Evolutionary conservation across 2,329 filamentous ascomycete species (phyloP).

Genomic region (Aspergillus intermedius): DNA sequence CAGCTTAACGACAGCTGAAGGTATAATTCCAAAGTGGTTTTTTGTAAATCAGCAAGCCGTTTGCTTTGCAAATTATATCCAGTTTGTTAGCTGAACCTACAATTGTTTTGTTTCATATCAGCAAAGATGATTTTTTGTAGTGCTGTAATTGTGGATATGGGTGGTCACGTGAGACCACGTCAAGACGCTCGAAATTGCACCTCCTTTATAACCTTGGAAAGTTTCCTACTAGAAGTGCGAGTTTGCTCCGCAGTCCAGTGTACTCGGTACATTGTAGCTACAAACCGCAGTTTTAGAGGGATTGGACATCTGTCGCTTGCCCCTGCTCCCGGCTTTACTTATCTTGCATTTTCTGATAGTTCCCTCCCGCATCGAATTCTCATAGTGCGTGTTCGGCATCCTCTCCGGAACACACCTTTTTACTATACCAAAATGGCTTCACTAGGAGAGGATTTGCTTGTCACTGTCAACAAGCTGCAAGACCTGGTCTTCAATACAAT

Average conservation of each 20-base stretch:
- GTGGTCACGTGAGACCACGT: not conserved
- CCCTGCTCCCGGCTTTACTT: not conserved
- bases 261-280: not conserved
- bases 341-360: not conserved
- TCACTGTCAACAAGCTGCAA: constrained; percentile 95
- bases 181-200: not conserved
- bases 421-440: constrained; percentile 63
- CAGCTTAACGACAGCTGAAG: constrained; percentile 26
- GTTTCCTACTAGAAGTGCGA: not conserved
- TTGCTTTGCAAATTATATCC: not conserved
- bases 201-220: not conserved
- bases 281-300: not conserved
- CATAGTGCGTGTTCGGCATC: not conserved
- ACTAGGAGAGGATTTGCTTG: constrained; percentile 89
- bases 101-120: not conserved
- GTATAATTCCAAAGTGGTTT: not conserved
- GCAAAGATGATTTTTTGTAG: not conserved
- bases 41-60: not conserved
- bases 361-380: not conserved
- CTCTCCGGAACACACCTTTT: not conserved
- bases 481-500: constrained; percentile 99
- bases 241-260: not conserved
- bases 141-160: not conserved
- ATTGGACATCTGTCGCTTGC: not conserved
- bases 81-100: too few relatives aligned